phyloP scores from a whole-genome alignment of 306 rosid species.

The Rubus parviflorus region DNA sequence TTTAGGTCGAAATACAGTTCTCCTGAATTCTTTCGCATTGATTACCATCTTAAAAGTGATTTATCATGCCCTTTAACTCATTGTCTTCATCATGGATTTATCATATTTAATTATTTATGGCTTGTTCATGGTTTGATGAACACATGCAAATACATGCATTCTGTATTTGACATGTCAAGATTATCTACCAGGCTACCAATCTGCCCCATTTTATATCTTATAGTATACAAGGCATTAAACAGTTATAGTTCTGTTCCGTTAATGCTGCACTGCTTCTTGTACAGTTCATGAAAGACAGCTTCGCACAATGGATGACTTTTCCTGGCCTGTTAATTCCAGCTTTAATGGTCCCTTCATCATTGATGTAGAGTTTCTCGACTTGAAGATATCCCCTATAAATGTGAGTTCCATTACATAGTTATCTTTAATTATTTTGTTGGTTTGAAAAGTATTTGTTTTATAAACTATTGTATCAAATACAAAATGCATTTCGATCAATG shows the following conservation, averaged over 20 bases:
- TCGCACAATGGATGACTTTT: constrained; percentile 68
- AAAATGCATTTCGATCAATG: neutral
- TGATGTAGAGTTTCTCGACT: constrained; percentile 85
- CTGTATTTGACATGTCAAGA: neutral
- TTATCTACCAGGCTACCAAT: neutral
- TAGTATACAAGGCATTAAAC: neutral
- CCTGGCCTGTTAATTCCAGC: constrained; percentile 69
- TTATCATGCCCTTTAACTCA: too few relatives aligned
- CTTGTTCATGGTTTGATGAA: neutral
- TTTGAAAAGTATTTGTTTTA: neutral
- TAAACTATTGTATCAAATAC: neutral
- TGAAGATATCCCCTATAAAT: constrained; percentile 58
- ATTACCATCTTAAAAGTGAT: too few relatives aligned
- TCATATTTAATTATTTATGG: neutral
- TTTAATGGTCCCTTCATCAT: constrained; percentile 70
- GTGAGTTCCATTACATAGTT: constrained; percentile 45
- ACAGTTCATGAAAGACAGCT: constrained; percentile 71
- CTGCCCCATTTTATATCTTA: too few relatives aligned
- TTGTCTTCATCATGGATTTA: neutral
- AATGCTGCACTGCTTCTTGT: constrained; percentile 16
- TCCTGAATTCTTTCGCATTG: too few relatives aligned
- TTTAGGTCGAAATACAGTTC: too few relatives aligned
- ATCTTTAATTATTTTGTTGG: neutral
- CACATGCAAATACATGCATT: neutral
- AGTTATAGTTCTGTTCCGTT: neutral